Percentiles rank a stretch among this genome's conserved stretches.
Evolutionary conservation across 2,329 filamentous ascomycete species (phyloP).

Genomic region (Acarospora socialis): DNA sequence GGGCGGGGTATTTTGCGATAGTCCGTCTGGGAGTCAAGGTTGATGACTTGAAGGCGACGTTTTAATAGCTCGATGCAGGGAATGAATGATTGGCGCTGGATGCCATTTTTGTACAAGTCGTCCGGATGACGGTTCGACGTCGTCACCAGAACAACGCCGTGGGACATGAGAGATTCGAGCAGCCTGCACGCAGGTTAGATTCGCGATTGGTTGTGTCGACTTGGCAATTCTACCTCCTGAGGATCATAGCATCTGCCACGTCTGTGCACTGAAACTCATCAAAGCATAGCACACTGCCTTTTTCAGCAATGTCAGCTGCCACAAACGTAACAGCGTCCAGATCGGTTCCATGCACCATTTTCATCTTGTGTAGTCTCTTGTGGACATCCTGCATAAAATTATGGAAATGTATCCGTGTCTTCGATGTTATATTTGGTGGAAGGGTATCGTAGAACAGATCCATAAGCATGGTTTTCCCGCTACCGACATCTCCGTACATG

Average conservation of each 20-base stretch:
- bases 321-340: conserved; percentile 84
- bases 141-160: conserved; percentile 91
- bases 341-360: conserved; percentile 77
- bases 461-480: conserved; percentile 99
- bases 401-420: conserved; percentile 94
- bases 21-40: conserved; percentile 87
- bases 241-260: conserved; percentile 96
- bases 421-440: conserved; percentile 61
- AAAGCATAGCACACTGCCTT: conserved; percentile 80
- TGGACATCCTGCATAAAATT: conserved; percentile 99
- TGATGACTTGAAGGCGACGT: conserved; percentile 69
- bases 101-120: conserved; percentile 94
- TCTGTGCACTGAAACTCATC: conserved; percentile 99
- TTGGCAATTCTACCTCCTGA: conserved; percentile 62
- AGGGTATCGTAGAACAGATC: conserved; percentile 93
- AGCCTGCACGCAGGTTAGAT: conserved; percentile 37
- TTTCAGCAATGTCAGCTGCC: conserved; percentile 81
- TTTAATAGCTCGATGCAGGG: conserved; percentile 91
- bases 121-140: conserved; percentile 95
- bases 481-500: conserved; percentile 91
- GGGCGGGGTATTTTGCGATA: conserved; percentile 95
- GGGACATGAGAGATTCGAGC: conserved; percentile 81
- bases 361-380: conserved; percentile 75
- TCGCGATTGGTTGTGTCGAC: conserved; percentile 5
- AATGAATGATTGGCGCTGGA: conserved; percentile 88